Percentiles rank a stretch among this genome's conserved stretches.
Conservation (phyloP, 345 rosid genomes). For the Gossypioides kirkii region DNA sequence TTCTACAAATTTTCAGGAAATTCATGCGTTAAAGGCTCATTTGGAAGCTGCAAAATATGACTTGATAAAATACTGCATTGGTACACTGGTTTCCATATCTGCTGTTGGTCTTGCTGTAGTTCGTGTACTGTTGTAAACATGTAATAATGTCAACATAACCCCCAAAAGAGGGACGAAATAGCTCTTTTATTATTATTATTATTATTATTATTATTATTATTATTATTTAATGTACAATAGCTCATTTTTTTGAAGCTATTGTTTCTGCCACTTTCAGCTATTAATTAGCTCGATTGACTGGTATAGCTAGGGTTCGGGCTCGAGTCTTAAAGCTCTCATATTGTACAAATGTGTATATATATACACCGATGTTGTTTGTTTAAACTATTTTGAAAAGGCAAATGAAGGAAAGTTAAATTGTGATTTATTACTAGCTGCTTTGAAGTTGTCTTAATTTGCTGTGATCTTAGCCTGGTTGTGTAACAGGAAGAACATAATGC, state of each 20-base stretch:
- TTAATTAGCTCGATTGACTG: neutral
- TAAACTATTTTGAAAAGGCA: neutral
- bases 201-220: neutral
- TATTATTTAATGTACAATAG: neutral
- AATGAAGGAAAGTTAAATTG: neutral
- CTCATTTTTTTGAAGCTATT: constrained; percentile 18
- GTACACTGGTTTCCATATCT: constrained; percentile 77
- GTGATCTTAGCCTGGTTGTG: neutral
- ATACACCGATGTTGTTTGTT: neutral
- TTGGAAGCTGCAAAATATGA: constrained; percentile 86
- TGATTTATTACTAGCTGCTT: neutral
- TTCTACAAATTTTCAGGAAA: constrained; percentile 48
- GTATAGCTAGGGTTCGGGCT: neutral
- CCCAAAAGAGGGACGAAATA: neutral
- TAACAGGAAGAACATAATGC: neutral
- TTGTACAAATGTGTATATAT: neutral
- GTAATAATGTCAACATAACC: neutral
- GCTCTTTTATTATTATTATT: neutral
- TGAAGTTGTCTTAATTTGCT: neutral
- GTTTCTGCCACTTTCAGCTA: neutral
- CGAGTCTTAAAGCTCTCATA: neutral
- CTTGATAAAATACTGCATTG: constrained; percentile 85
- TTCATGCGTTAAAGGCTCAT: constrained; percentile 76
- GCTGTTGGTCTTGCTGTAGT: constrained; percentile 84
- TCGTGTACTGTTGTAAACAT: constrained; percentile 57